Conservation (phyloP, 495 filamentous ascomycete genomes). For the Penicillium herquei region DNA sequence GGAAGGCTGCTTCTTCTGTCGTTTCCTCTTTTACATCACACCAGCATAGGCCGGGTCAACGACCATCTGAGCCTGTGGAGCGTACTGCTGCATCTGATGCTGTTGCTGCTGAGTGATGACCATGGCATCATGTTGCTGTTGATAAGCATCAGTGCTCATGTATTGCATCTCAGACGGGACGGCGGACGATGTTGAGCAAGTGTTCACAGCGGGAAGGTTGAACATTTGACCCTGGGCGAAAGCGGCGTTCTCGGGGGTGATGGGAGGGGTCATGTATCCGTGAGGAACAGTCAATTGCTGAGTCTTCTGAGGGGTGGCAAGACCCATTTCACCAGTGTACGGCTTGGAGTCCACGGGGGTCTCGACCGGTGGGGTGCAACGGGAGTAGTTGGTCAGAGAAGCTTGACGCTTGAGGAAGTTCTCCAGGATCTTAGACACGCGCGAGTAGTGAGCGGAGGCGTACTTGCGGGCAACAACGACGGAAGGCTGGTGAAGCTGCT, state of each 20-base stretch:
- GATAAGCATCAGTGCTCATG: constrained; percentile 36
- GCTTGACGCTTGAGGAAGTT: constrained; percentile 84
- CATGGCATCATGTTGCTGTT: constrained; percentile 33
- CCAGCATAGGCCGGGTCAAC: constrained; percentile 35
- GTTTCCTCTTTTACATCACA: constrained; percentile 22
- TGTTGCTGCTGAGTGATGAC: constrained; percentile 27
- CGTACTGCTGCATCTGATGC: constrained; percentile 30
- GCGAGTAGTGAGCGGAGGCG: constrained; percentile 72
- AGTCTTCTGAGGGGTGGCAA: constrained; percentile 84
- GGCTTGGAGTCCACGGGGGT: constrained; percentile 55
- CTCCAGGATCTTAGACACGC: constrained; percentile 77
- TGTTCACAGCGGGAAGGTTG: constrained; percentile 23
- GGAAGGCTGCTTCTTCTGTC: constrained; percentile 16
- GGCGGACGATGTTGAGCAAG: constrained; percentile 41
- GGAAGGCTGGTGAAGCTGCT: constrained; percentile 84
- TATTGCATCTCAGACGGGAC: constrained; percentile 42
- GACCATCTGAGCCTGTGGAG: constrained; percentile 36
- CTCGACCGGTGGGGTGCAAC: constrained; percentile 71
- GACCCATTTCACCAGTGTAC: constrained; percentile 50
- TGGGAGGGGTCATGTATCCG: constrained; percentile 91
- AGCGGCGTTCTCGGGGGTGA: constrained; percentile 82
- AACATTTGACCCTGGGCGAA: constrained; percentile 40
- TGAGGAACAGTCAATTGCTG: constrained; percentile 62
- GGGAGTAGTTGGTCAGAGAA: constrained; percentile 64
- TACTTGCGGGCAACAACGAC: constrained; percentile 87